These are phyloP conservation scores for Kodamaea hsintzibuensis DNA, from an alignment of 805 yeast genomes.

Conservation along the genomic window DNA sequence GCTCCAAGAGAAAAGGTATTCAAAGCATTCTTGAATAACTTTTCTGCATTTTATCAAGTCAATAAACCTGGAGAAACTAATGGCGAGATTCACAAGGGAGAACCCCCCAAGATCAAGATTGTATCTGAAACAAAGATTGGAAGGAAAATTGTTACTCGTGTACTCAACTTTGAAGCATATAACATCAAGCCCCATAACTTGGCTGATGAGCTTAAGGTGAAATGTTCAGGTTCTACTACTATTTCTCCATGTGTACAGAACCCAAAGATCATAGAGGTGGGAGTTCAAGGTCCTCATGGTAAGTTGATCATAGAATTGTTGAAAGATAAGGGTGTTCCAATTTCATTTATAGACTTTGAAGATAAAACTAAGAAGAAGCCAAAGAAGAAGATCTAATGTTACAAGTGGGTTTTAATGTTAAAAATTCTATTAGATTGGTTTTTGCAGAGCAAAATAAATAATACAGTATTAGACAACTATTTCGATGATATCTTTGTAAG, in stretches of 20 bases:
- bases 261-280: slow-evolving; percentile 62
- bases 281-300: slow-evolving; percentile 91
- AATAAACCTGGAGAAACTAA: slow-evolving; percentile 44
- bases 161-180: slow-evolving; percentile 68
- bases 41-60: slow-evolving; percentile 52
- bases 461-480: slow-evolving; percentile 43
- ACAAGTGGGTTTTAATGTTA: neutral
- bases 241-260: slow-evolving; percentile 59
- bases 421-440: slow-evolving; percentile 1
- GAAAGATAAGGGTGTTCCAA: slow-evolving; percentile 60
- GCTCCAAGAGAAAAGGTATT: slow-evolving; percentile 46
- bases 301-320: slow-evolving; percentile 59
- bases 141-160: slow-evolving; percentile 73
- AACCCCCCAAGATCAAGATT: slow-evolving; percentile 64
- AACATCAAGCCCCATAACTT: slow-evolving; percentile 63
- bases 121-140: slow-evolving; percentile 78
- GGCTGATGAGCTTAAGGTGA: slow-evolving; percentile 67
- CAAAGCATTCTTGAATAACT: slow-evolving; percentile 46
- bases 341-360: slow-evolving; percentile 62
- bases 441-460: slow-evolving; percentile 2
- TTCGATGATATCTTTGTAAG: slow-evolving; percentile 56
- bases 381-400: slow-evolving; percentile 27
- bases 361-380: slow-evolving; percentile 61
- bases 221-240: slow-evolving; percentile 89
- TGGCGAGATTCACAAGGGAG: slow-evolving; percentile 55